Evolutionary conservation across 208 protist genomes (phyloP).

Genomic region (Kentomonas sorsogonicus): DNA sequence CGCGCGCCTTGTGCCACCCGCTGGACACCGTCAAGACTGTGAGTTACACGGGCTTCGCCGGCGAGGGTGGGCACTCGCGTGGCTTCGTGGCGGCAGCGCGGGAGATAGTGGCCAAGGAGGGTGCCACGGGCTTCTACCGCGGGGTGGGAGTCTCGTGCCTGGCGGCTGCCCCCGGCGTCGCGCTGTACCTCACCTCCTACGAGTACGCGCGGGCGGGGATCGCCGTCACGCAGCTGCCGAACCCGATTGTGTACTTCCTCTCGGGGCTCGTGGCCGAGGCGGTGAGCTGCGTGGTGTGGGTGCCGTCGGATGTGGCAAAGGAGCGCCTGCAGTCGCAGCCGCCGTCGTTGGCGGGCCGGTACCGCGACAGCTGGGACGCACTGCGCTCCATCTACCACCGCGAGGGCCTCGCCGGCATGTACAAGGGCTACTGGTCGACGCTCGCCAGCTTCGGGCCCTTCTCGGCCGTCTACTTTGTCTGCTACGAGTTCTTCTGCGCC

Average conservation of each 20-base stretch:
- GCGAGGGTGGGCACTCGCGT: conserved; percentile 7
- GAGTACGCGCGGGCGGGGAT: no score
- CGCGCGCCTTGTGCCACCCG: conserved; percentile 65
- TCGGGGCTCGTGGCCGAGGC: conserved; percentile 71
- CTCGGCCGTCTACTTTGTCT: conserved; percentile 86
- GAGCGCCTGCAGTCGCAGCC: conserved; percentile 83
- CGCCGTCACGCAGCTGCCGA: conserved; percentile 12
- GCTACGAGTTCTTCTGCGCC: conserved; percentile 56
- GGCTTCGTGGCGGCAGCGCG: conserved; percentile 17
- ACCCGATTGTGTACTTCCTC: conserved; percentile 40
- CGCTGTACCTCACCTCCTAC: conserved; percentile 77
- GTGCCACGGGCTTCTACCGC: conserved; percentile 71
- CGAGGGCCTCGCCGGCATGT: conserved; percentile 71
- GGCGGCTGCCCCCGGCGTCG: conserved; percentile 69
- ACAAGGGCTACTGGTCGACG: conserved; percentile 84
- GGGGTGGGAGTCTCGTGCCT: conserved; percentile 67
- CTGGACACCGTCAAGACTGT: conserved; percentile 85
- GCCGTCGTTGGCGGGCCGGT: conserved; percentile 39
- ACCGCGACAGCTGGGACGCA: conserved; percentile 59
- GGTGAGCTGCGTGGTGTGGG: conserved; percentile 82
- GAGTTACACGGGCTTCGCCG: conserved; percentile 62
- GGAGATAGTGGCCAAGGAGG: conserved; percentile 47
- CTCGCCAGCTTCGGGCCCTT: conserved; percentile 85
- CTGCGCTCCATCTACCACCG: conserved; percentile 43
- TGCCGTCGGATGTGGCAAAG: conserved; percentile 85